Percentiles rank a stretch among this genome's conserved stretches.
These are phyloP conservation scores for Populus ilicifolia DNA, from an alignment of 345 rosid species.

Conservation along the genomic window DNA sequence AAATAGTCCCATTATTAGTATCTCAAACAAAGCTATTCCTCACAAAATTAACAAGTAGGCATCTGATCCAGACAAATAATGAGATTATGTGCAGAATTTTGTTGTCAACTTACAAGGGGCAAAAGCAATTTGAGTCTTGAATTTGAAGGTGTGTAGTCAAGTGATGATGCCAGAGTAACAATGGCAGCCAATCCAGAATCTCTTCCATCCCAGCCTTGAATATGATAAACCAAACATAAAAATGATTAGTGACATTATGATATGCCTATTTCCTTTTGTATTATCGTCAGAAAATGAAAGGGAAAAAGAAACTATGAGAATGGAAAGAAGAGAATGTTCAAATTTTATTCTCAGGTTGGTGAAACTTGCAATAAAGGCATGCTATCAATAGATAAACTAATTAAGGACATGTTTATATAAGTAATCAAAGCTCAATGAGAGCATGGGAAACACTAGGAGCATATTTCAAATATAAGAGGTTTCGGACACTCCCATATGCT, in stretches of 20 bases:
- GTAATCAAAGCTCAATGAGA: not conserved
- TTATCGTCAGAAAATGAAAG: not conserved
- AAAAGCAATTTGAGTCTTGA: constrained; percentile 65
- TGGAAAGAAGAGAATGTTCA: not conserved
- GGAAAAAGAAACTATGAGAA: not conserved
- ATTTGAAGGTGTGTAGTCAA: constrained; percentile 68
- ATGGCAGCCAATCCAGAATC: constrained; percentile 64
- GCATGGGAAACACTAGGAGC: not conserved
- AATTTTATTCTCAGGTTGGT: not conserved
- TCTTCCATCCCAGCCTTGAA: constrained; percentile 53
- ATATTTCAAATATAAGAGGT: not conserved
- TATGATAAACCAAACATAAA: constrained; percentile 6
- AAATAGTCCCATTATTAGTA: constrained; percentile 4
- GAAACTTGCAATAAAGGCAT: not conserved
- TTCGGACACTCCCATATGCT: not conserved
- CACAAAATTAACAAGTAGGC: too few relatives aligned
- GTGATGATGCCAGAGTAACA: constrained; percentile 67
- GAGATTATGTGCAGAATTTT: not conserved
- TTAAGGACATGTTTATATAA: too few relatives aligned
- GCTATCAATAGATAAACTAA: not conserved
- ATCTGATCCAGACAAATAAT: not conserved
- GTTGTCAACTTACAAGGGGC: constrained; percentile 56
- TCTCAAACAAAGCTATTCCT: too few relatives aligned
- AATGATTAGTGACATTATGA: not conserved
- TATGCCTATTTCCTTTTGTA: not conserved